Conservation (phyloP, 2,329 filamentous ascomycete genomes). For the Capronia epimyces region DNA sequence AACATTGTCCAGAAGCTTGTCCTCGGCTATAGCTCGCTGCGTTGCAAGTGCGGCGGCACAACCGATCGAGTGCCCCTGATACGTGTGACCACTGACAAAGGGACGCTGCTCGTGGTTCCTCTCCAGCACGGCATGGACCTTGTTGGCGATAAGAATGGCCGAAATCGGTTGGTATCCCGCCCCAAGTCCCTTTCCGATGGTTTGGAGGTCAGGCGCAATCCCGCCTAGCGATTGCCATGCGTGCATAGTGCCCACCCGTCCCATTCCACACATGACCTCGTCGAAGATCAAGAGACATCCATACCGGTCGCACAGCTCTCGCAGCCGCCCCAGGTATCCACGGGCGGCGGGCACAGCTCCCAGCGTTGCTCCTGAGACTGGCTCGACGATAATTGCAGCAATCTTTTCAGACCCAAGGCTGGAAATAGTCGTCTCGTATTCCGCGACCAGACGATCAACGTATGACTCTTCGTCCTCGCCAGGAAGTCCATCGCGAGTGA, state of each 20-base stretch:
- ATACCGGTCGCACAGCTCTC: slow-evolving; percentile 53
- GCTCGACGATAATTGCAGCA: slow-evolving; percentile 47
- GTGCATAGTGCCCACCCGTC: slow-evolving; percentile 52
- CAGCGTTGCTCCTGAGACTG: slow-evolving; percentile 44
- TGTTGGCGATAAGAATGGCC: slow-evolving; percentile 47
- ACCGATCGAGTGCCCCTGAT: slow-evolving; percentile 52
- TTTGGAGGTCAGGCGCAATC: slow-evolving; percentile 54
- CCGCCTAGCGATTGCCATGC: slow-evolving; percentile 46
- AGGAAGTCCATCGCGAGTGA: slow-evolving; percentile 30
- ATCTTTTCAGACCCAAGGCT: slow-evolving; percentile 43
- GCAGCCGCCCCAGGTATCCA: slow-evolving; percentile 52
- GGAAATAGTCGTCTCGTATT: slow-evolving; percentile 47
- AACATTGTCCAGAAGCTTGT: slow-evolving; percentile 45
- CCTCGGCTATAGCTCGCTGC: slow-evolving; percentile 47
- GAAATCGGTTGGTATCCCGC: slow-evolving; percentile 53
- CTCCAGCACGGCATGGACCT: slow-evolving; percentile 46
- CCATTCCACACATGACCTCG: slow-evolving; percentile 54
- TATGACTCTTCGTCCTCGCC: slow-evolving; percentile 40
- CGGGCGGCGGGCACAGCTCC: slow-evolving; percentile 48
- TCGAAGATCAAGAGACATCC: slow-evolving; percentile 70
- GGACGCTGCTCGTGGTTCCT: slow-evolving; percentile 39
- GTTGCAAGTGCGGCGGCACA: slow-evolving; percentile 51
- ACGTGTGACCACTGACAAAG: slow-evolving; percentile 56
- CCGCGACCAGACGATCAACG: slow-evolving; percentile 37
- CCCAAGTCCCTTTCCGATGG: slow-evolving; percentile 55